Conservation (phyloP, 768 basidiomycete species). For the Suillus sp. region DNA sequence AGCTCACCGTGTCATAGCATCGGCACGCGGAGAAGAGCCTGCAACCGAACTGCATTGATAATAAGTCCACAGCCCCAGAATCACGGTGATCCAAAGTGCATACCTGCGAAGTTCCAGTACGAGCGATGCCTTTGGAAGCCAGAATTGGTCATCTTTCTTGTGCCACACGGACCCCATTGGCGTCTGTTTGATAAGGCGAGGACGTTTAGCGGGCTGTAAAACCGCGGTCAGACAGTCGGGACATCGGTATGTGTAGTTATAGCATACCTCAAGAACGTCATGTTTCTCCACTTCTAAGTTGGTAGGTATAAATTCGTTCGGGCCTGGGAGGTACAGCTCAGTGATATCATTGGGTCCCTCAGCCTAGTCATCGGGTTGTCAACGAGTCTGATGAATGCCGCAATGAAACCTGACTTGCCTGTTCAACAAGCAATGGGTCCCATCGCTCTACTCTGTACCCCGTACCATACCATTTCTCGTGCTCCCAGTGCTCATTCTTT, state of each 20-base stretch:
- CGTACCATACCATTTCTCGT: constrained; percentile 93
- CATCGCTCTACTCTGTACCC: constrained; percentile 77
- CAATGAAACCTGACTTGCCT: constrained; percentile 37
- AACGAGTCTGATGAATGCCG: not conserved
- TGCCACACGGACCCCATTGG: constrained; percentile 82
- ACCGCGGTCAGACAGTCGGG: constrained; percentile 3
- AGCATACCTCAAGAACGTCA: constrained; percentile 59
- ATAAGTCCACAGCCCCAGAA: constrained; percentile 5
- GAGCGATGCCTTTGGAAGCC: constrained; percentile 87
- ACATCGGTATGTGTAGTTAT: not conserved
- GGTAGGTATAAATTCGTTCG: constrained; percentile 89
- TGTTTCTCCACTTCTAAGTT: constrained; percentile 83
- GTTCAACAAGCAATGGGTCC: constrained; percentile 59
- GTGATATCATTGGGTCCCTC: constrained; percentile 60
- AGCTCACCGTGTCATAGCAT: constrained; percentile 71
- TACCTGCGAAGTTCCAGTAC: constrained; percentile 78
- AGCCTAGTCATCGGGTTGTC: constrained; percentile 46
- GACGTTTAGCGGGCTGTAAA: constrained; percentile 69
- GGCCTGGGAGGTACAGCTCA: constrained; percentile 77
- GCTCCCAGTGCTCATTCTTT: constrained; percentile 60
- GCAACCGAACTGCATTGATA: constrained; percentile 50
- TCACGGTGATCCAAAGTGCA: constrained; percentile 14
- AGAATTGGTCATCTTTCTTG: constrained; percentile 97
- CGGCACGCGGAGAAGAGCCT: constrained; percentile 63
- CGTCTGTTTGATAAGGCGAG: constrained; percentile 74